Base-by-base conservation (phyloP, 352 stramenopile species). In the Phytophthora citrophthora region DNA sequence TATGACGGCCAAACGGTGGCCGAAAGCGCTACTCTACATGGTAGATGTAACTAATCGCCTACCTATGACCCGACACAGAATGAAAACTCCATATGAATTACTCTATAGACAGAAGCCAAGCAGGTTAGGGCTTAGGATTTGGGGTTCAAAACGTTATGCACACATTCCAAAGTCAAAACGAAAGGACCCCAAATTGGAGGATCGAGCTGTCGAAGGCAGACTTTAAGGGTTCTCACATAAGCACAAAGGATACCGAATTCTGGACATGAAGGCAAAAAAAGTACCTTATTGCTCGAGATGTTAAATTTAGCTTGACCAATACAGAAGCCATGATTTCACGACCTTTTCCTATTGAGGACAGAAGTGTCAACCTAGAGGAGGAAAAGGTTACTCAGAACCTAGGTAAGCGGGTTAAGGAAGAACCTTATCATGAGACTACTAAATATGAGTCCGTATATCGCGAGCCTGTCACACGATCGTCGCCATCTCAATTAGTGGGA, bases 111-210 rank as follows among this genome's bases (percentile, higher is more conserved):
- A 26, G 29, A 39, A 38, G 15, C 24, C 11, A 20, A 38, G 36
- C n/a, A n/a, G n/a, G n/a, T n/a, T n/a, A n/a, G n/a, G n/a, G n/a
- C n/a, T 26, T 7, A 16, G 29, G 10, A 56, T 52, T 29, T 55
- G 36, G 45, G 16, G 46, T 2, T 11, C 36, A 1, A 56, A 46
- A 0, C 51, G 45, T 12, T 64, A 45, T 16, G 46, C 46, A 0
- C 55, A 64, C 31, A 43, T 62, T 13, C 36, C 47, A 12, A 40
- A 64, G 38, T 40, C 38, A 15, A 57, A 64, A 1, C 9, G 45
- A 39, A 55, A 24, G 4, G 10, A 64, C 13, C 18, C 24, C 13
- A 57, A 58, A 34, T 7, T 58, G 12, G 52, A 38, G 15, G 41
- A 44, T 18, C 4, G 56, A n/a, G 8, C 47, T 4, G 15, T 57